Conservation (phyloP, 106 monocot species). For the Dendrobium catenatum region DNA sequence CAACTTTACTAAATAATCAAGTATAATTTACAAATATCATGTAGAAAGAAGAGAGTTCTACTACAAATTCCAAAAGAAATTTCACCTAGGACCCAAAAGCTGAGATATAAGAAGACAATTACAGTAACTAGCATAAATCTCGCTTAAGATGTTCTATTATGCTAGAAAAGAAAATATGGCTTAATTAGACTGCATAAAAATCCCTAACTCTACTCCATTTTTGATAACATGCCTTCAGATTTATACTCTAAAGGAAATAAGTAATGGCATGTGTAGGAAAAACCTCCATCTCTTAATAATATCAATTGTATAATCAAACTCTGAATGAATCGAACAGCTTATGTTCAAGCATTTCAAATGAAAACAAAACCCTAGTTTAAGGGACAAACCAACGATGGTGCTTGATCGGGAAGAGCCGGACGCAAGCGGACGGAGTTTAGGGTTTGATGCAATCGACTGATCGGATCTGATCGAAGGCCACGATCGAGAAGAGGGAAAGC, state of each 20-base stretch:
- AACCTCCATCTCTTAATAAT: not conserved
- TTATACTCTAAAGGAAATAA: not conserved
- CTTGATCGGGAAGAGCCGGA: too few relatives aligned
- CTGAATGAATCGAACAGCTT: too few relatives aligned
- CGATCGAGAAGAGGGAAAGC: too few relatives aligned
- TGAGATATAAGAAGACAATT: not conserved
- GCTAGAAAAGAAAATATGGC: not conserved
- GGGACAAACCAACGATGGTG: too few relatives aligned
- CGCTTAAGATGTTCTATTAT: not conserved
- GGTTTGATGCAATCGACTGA: too few relatives aligned
- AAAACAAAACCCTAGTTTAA: too few relatives aligned
- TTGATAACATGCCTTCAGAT: not conserved
- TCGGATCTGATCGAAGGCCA: too few relatives aligned
- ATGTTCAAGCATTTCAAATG: too few relatives aligned
- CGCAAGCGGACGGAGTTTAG: too few relatives aligned
- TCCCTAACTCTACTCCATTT: too few relatives aligned
- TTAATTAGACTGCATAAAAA: too few relatives aligned
- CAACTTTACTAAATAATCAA: not conserved
- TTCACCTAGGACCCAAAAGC: not conserved
- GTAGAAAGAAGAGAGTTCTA: not conserved
- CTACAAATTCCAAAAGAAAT: not conserved
- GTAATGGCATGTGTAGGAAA: not conserved
- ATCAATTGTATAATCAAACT: not conserved
- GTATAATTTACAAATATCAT: too few relatives aligned
- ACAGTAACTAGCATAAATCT: not conserved